Evolutionary conservation across 176 grass and related monocot species (phyloP).

Genomic region (Cocos nucifera): DNA sequence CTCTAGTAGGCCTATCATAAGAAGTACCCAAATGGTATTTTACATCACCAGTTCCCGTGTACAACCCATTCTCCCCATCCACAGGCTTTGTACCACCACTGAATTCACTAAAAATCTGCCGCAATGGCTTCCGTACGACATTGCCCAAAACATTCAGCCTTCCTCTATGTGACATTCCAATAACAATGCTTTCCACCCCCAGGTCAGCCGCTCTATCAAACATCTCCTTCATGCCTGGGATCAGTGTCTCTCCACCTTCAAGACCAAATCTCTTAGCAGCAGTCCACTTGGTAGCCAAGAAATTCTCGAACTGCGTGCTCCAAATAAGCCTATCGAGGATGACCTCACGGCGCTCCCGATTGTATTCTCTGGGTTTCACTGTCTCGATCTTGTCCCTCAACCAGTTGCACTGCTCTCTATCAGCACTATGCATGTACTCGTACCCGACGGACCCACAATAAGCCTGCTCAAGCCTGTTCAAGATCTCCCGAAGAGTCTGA

Average conservation of each 20-base stretch:
- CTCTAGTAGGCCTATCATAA: slow-evolving; percentile 81
- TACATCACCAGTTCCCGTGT: slow-evolving; percentile 88
- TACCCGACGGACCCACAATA: slow-evolving; percentile 81
- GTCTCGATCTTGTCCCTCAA: slow-evolving; percentile 82
- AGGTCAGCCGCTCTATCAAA: slow-evolving; percentile 67
- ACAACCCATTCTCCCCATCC: slow-evolving; percentile 70
- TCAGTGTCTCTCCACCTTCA: slow-evolving; percentile 81
- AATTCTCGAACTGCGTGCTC: slow-evolving; percentile 96
- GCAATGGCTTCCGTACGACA: slow-evolving; percentile 77
- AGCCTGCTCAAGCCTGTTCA: slow-evolving; percentile 75
- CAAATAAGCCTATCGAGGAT: slow-evolving; percentile 93
- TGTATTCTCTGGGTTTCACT: slow-evolving; percentile 32
- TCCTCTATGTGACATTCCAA: slow-evolving; percentile 94
- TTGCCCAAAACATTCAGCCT: slow-evolving; percentile 91
- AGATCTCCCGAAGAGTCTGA: slow-evolving; percentile 71
- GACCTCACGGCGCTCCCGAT: slow-evolving; percentile 48
- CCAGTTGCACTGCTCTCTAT: slow-evolving; percentile 95
- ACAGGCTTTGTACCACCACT: slow-evolving; percentile 79
- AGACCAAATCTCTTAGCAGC: slow-evolving; percentile 88
- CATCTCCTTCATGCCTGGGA: slow-evolving; percentile 98
- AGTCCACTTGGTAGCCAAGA: slow-evolving; percentile 90
- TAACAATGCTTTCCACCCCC: slow-evolving; percentile 81
- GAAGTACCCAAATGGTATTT: slow-evolving; percentile 96
- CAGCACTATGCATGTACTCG: slow-evolving; percentile 92
- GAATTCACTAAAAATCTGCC: slow-evolving; percentile 97